These are phyloP conservation scores for Nicotiana knightiana DNA, from an alignment of 257 asterid genomes.

Conservation along the genomic window DNA sequence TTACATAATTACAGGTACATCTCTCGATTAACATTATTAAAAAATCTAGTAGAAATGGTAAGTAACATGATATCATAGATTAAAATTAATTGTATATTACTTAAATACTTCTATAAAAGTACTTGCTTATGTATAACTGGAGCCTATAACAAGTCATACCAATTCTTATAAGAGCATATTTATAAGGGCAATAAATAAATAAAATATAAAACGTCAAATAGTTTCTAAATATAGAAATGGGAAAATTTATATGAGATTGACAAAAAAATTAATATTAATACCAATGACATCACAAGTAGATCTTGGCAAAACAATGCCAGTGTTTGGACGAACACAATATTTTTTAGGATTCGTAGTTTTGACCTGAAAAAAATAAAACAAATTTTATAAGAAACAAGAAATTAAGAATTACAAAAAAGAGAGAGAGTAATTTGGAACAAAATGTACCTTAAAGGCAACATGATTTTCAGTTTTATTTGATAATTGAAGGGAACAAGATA, in stretches of 20 bases:
- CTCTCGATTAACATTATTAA: no score
- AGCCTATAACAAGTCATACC: not conserved
- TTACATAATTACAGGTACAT: no score
- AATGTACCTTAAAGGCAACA: conserved; percentile 66
- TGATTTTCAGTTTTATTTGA: conserved; percentile 61
- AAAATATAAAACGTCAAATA: not conserved
- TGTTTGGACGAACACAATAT: conserved; percentile 64
- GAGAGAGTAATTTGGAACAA: not conserved
- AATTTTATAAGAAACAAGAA: not conserved
- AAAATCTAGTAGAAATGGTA: no score
- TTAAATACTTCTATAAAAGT: no score
- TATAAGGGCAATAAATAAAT: not conserved
- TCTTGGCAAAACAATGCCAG: conserved; percentile 40
- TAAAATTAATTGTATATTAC: no score
- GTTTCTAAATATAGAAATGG: conserved; percentile 30
- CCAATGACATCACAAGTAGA: conserved; percentile 45
- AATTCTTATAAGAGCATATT: not conserved
- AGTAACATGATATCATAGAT: no score
- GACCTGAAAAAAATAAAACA: conserved; percentile 31
- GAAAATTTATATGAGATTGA: not conserved
- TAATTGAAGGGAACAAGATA: conserved; percentile 63
- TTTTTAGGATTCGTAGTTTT: conserved; percentile 73
- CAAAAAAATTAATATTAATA: not conserved
- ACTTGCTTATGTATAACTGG: not conserved
- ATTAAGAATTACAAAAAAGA: not conserved